phyloP scores from a whole-genome alignment of 768 basidiomycete genomes.

The Vishniacozyma victoriae region DNA sequence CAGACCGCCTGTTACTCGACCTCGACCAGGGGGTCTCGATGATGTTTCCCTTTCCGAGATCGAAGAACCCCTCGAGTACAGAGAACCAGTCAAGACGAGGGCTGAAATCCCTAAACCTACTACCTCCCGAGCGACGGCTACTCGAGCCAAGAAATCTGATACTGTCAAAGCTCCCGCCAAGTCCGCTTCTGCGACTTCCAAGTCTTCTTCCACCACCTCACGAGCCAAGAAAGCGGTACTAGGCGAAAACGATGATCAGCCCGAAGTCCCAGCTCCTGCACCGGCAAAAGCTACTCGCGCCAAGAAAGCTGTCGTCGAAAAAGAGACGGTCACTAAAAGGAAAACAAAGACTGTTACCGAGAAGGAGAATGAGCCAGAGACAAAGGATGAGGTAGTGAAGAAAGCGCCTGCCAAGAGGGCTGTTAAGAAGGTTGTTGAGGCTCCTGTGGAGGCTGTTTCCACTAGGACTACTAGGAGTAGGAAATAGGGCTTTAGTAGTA shows the following conservation, averaged over 20 bases:
- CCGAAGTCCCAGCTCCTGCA: not conserved
- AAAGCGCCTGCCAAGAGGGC: not conserved
- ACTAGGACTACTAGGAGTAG: slow-evolving; percentile 14
- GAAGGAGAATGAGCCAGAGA: slow-evolving; percentile 1
- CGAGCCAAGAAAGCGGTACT: slow-evolving; percentile 1
- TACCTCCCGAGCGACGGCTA: not conserved
- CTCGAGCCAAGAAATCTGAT: slow-evolving; percentile 6
- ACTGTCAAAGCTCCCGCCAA: too few relatives aligned
- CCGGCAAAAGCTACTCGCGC: not conserved
- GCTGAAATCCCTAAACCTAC: too few relatives aligned
- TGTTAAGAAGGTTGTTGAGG: not conserved
- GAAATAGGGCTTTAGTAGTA: slow-evolving; percentile 2
- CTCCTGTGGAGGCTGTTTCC: slow-evolving; percentile 1
- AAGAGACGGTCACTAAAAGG: not conserved
- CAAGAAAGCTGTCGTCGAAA: slow-evolving; percentile 3
- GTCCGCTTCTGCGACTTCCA: too few relatives aligned
- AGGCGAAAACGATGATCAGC: not conserved
- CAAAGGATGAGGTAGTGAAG: not conserved
- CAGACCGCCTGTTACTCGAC: too few relatives aligned
- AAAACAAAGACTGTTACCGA: not conserved
- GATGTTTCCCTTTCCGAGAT: too few relatives aligned
- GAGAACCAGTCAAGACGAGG: too few relatives aligned
- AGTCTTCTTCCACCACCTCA: slow-evolving; percentile 3
- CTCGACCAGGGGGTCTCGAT: too few relatives aligned
- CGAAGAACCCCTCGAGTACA: too few relatives aligned